phyloP scores from a whole-genome alignment of 805 yeast genomes.

The Kuraishia piskuri region DNA sequence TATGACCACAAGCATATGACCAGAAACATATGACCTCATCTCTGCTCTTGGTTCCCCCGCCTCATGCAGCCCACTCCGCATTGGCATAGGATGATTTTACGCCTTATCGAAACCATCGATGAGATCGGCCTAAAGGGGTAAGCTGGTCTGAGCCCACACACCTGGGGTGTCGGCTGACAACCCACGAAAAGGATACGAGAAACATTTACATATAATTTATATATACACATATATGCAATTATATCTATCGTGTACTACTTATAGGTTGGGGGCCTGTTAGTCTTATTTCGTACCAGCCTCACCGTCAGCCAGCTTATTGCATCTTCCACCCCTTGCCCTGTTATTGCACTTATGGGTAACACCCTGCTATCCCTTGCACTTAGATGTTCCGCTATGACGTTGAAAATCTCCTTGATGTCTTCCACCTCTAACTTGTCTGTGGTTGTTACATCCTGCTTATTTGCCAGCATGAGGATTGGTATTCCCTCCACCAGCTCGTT shows the following conservation, averaged over 20 bases:
- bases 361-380: conserved; percentile 90
- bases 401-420: conserved; percentile 75
- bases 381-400: conserved; percentile 72
- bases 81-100: no score
- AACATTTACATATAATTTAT: no score
- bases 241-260: conserved; percentile 12
- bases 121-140: neutral
- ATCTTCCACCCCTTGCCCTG: conserved; percentile 75
- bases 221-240: neutral
- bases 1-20: no score
- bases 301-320: conserved; percentile 84
- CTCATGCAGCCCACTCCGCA: neutral
- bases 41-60: neutral
- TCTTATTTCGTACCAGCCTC: conserved; percentile 60
- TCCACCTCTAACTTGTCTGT: conserved; percentile 59
- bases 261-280: conserved; percentile 50
- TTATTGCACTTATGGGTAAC: conserved; percentile 80
- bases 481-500: conserved; percentile 63
- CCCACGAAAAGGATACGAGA: no score
- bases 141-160: neutral
- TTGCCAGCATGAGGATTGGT: conserved; percentile 91
- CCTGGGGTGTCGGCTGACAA: no score
- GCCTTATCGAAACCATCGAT: neutral
- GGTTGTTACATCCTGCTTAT: conserved; percentile 73
- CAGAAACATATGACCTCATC: neutral